These are phyloP conservation scores for Fraxinus xanthoxyloides DNA, from an alignment of 305 asterid genomes.

Conservation along the genomic window DNA sequence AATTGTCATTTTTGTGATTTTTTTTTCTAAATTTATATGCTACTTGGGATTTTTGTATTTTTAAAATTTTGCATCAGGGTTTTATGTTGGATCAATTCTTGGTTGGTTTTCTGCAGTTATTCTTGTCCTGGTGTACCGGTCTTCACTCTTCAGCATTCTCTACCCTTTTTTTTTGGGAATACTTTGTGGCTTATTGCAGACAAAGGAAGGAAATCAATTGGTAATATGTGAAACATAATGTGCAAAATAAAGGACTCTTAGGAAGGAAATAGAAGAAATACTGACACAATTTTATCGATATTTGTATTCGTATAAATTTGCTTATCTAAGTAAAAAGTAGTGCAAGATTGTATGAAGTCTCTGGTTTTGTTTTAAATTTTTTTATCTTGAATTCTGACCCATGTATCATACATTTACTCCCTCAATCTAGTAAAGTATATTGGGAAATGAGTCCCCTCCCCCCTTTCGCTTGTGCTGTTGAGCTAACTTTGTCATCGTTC, in stretches of 20 bases:
- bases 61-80: not conserved
- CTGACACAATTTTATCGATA: not conserved
- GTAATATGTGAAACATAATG: not conserved
- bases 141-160: not conserved
- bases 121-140: not conserved
- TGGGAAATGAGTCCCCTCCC: not conserved
- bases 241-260: not conserved
- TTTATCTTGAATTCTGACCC: not conserved
- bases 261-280: not conserved
- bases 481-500: not conserved
- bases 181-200: not conserved
- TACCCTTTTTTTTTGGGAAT: not conserved
- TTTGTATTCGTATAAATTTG: not conserved
- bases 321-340: not conserved
- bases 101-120: not conserved
- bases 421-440: not conserved
- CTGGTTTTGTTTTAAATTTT: not conserved
- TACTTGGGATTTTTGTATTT: not conserved
- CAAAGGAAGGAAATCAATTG: not conserved
- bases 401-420: not conserved
- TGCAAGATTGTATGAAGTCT: not conserved
- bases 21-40: not conserved
- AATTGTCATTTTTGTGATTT: not conserved
- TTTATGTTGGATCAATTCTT: not conserved
- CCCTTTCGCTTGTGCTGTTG: not conserved